phyloP scores from a whole-genome alignment of 2,329 filamentous ascomycete species.

The Trichophyton rubrum region DNA sequence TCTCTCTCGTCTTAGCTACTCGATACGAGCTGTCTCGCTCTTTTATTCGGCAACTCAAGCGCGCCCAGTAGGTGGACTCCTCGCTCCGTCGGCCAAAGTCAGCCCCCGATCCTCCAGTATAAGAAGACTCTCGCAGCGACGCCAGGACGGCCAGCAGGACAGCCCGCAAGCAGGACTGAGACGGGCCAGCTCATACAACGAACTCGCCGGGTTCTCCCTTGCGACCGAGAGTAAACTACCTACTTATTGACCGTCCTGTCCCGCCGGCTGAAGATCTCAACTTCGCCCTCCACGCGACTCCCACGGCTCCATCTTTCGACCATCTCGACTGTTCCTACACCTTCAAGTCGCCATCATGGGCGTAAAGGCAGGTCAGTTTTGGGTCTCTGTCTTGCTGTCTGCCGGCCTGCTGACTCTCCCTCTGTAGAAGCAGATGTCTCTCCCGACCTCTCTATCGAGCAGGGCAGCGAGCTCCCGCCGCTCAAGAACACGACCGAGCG shows the following conservation, averaged over 20 bases:
- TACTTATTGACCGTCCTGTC: not conserved
- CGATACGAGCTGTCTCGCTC: too few relatives aligned
- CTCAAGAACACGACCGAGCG: constrained; percentile 40
- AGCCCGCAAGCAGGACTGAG: too few relatives aligned
- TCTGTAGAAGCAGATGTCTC: constrained; percentile 5
- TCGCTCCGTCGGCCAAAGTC: too few relatives aligned
- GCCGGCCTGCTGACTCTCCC: not conserved
- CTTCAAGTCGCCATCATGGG: not conserved
- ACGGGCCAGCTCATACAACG: not conserved
- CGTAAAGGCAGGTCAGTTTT: not conserved
- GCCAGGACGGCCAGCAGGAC: too few relatives aligned
- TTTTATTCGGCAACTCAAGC: too few relatives aligned
- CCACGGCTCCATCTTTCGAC: not conserved
- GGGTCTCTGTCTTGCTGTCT: not conserved
- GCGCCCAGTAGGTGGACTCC: too few relatives aligned
- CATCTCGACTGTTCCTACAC: too few relatives aligned
- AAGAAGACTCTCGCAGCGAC: too few relatives aligned
- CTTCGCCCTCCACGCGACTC: not conserved
- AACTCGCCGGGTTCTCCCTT: not conserved
- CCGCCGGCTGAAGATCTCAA: not conserved
- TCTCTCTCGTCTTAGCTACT: too few relatives aligned
- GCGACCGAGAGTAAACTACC: not conserved
- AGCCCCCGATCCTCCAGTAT: too few relatives aligned
- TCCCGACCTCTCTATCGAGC: constrained; percentile 5
- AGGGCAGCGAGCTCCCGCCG: constrained; percentile 3